Evolutionary conservation across 2,329 filamentous ascomycete genomes (phyloP).

Genomic region (Arthrobotrys sinensis): DNA sequence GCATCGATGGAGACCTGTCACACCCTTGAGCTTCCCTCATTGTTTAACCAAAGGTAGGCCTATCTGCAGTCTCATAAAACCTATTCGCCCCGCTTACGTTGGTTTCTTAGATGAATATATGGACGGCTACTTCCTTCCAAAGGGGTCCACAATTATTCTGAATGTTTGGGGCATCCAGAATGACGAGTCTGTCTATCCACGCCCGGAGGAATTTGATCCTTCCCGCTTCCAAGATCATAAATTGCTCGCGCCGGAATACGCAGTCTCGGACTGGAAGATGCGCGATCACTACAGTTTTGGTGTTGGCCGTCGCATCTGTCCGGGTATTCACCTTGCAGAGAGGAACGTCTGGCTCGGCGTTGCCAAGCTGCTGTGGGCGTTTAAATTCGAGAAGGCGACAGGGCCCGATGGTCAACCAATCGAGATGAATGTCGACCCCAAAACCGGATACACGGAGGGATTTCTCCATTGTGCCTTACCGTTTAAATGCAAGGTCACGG

Average conservation of each 20-base stretch:
- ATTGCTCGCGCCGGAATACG: constrained; percentile 73
- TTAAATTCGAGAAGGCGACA: constrained; percentile 65
- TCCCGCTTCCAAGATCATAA: constrained; percentile 76
- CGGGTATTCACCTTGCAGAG: constrained; percentile 73
- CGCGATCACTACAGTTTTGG: constrained; percentile 74
- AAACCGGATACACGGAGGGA: constrained; percentile 66
- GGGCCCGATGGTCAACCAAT: constrained; percentile 59
- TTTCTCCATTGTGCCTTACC: constrained; percentile 66
- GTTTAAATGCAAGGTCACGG: constrained; percentile 65
- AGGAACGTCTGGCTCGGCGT: constrained; percentile 71
- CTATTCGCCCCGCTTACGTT: neutral
- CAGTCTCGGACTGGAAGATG: constrained; percentile 52
- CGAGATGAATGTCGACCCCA: constrained; percentile 64
- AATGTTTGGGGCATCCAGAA: constrained; percentile 74
- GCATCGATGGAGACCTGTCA: constrained; percentile 74
- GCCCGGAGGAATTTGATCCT: constrained; percentile 75
- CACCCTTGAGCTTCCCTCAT: constrained; percentile 67
- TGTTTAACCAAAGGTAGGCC: constrained; percentile 25
- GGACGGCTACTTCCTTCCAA: constrained; percentile 72
- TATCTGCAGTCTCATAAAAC: neutral
- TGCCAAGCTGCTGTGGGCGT: constrained; percentile 71
- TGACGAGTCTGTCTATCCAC: constrained; percentile 74
- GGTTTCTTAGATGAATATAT: constrained; percentile 70
- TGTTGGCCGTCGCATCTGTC: constrained; percentile 74
- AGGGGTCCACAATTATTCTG: constrained; percentile 72